phyloP scores from a whole-genome alignment of 352 stramenopile genomes.

The Pseudoperonospora humuli region DNA sequence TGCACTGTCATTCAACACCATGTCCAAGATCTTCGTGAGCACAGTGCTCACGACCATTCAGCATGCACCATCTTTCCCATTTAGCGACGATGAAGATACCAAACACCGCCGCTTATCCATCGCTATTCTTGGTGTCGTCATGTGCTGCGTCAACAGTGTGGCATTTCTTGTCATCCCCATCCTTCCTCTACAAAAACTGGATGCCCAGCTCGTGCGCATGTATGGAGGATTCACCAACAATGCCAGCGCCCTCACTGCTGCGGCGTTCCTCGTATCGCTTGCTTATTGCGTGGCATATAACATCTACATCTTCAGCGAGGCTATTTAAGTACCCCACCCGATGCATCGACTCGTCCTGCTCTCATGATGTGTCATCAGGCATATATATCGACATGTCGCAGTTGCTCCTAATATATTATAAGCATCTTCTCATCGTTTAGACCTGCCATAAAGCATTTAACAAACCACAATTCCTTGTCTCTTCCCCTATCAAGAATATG shows the following conservation, averaged over 20 bases:
- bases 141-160: slow-evolving; percentile 33
- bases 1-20: slow-evolving; percentile 41
- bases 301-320: slow-evolving; percentile 31
- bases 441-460: too few relatives aligned
- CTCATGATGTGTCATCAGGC: too few relatives aligned
- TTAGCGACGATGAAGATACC: slow-evolving; percentile 12
- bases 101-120: slow-evolving; percentile 24
- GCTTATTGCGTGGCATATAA: slow-evolving; percentile 45
- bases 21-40: slow-evolving; percentile 40
- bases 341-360: too few relatives aligned
- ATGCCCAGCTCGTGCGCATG: slow-evolving; percentile 55
- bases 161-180: slow-evolving; percentile 26
- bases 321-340: slow-evolving; percentile 13
- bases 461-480: too few relatives aligned
- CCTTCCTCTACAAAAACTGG: slow-evolving; percentile 48
- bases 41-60: slow-evolving; percentile 34
- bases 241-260: slow-evolving; percentile 25
- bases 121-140: slow-evolving; percentile 22
- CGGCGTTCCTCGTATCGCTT: slow-evolving; percentile 32
- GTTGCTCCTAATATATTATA: not conserved
- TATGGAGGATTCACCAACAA: slow-evolving; percentile 54
- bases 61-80: slow-evolving; percentile 27
- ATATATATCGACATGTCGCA: slow-evolving; percentile 1
- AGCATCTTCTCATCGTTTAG: too few relatives aligned
- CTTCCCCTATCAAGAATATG: too few relatives aligned